Evolutionary conservation across 495 filamentous ascomycete genomes (phyloP), one percentile per base, ranked within the genome.

Genomic region (Penicillium argentinense): DNA sequence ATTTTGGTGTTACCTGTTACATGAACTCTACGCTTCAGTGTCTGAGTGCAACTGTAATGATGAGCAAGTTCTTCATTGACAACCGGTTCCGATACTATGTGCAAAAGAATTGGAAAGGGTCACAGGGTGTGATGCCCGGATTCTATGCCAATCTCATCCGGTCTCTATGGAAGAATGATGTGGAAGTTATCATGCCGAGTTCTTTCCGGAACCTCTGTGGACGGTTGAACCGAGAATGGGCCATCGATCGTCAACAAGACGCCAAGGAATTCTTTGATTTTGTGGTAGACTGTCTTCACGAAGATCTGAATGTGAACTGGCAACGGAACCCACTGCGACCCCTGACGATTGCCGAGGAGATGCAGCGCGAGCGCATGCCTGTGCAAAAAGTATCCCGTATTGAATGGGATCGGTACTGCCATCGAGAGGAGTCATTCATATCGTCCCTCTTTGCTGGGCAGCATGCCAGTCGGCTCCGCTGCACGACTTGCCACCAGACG

Each of bases 21-120:
- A 89, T 91, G 79, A 96, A 97, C 69, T 81, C 87, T 11, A 84
- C 83, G 3, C 67, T 99, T 11, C 93, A 99, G 63, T 86, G 83
- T 47, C 68, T 97, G 43, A 84, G 86, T 47, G 85, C 84, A 3
- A 93, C 89, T 1, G 71, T 81, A 16, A 80, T 81, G 16, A 75
- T 99, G 46, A 77, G 82, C 22, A 71, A 80, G 22, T 86, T 89
- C 44, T 84, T 97, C 53, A 69, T 72, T 17, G 77, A 75, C 30
- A 59, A 76, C 47, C 67, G 72, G 24, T 89, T 75, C 75, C 75
- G 66, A 45, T 75, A 69, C 40, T 75, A 73, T 49, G 69, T 78
- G 11, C 76, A 79, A 39, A 84, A 83, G 53, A 75, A 89, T 52
- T 84, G 78, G 70, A 85, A 87, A 49, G 78, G 82, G 4, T 85